These are phyloP conservation scores for Penicillium parvum DNA, from an alignment of 495 filamentous ascomycete genomes.

Conservation along the genomic window DNA sequence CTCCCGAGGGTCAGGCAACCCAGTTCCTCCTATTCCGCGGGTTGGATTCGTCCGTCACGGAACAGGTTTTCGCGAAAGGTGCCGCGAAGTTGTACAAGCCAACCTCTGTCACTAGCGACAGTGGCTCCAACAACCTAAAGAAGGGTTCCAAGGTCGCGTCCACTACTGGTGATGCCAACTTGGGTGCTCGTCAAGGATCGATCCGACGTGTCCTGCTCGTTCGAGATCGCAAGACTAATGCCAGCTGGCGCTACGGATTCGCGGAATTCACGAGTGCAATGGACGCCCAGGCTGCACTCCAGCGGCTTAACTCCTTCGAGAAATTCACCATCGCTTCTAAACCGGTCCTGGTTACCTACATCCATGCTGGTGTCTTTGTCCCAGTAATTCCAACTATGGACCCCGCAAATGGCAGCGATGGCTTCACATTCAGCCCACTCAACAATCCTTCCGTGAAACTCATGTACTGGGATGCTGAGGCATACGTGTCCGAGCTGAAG, in stretches of 20 bases:
- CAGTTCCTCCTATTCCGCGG: slow-evolving; percentile 78
- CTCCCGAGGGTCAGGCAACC: slow-evolving; percentile 66
- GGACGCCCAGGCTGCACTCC: slow-evolving; percentile 74
- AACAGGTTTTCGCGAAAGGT: slow-evolving; percentile 74
- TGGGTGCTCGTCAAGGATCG: slow-evolving; percentile 73
- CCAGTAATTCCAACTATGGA: slow-evolving; percentile 68
- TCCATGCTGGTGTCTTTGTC: slow-evolving; percentile 85
- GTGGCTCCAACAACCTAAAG: slow-evolving; percentile 28
- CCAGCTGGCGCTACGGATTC: slow-evolving; percentile 86
- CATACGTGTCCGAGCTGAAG: slow-evolving; percentile 63
- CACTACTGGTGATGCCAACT: slow-evolving; percentile 64
- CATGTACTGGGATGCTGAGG: slow-evolving; percentile 81
- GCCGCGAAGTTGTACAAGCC: slow-evolving; percentile 73
- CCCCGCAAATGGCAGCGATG: slow-evolving; percentile 46
- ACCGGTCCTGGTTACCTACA: slow-evolving; percentile 69
- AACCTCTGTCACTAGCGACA: slow-evolving; percentile 17
- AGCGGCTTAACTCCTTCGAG: slow-evolving; percentile 67
- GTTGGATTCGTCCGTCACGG: slow-evolving; percentile 68
- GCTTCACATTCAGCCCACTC: slow-evolving; percentile 68
- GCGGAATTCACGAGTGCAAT: slow-evolving; percentile 73
- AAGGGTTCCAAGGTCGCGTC: slow-evolving; percentile 67
- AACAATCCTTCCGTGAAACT: slow-evolving; percentile 65
- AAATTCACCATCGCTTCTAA: slow-evolving; percentile 84
- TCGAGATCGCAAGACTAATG: slow-evolving; percentile 66
- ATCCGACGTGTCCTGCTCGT: slow-evolving; percentile 75